Conservation (phyloP, 2,329 filamentous ascomycete species). For the Aspergillus novoparasiticus region DNA sequence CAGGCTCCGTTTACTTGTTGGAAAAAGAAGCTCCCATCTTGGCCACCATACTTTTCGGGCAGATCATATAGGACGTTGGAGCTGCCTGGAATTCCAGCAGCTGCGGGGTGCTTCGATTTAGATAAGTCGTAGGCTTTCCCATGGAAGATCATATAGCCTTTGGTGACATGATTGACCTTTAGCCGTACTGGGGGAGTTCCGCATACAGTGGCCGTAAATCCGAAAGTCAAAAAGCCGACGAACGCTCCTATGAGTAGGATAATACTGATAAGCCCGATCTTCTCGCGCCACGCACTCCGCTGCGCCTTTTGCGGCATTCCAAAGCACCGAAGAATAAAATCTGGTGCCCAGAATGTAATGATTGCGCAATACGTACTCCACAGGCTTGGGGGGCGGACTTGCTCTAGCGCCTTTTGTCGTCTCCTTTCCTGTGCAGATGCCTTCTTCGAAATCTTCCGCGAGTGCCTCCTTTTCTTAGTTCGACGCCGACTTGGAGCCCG, state of each 20-base stretch:
- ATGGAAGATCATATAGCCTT: slow-evolving; percentile 94
- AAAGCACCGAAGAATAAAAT: slow-evolving; percentile 80
- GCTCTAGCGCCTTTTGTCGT: slow-evolving; percentile 61
- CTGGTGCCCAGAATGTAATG: slow-evolving; percentile 91
- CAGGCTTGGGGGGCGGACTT: slow-evolving; percentile 76
- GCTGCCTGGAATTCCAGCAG: slow-evolving; percentile 71
- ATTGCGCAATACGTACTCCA: slow-evolving; percentile 97
- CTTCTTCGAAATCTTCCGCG: slow-evolving; percentile 61
- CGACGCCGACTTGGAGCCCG: slow-evolving; percentile 42
- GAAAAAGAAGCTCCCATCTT: slow-evolving; percentile 95
- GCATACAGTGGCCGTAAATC: slow-evolving; percentile 89
- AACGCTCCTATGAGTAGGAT: slow-evolving; percentile 84
- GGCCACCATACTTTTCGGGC: slow-evolving; percentile 77
- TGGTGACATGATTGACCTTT: slow-evolving; percentile 77
- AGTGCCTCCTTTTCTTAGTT: slow-evolving; percentile 61
- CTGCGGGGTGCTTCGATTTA: slow-evolving; percentile 74
- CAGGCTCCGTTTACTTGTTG: slow-evolving; percentile 98
- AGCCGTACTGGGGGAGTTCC: slow-evolving; percentile 70
- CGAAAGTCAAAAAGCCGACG: slow-evolving; percentile 95
- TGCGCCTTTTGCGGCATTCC: slow-evolving; percentile 84
- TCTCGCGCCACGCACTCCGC: slow-evolving; percentile 93
- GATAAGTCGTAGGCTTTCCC: slow-evolving; percentile 85
- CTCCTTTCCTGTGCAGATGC: slow-evolving; percentile 62
- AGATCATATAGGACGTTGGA: slow-evolving; percentile 87
- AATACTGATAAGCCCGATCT: slow-evolving; percentile 94